Base-by-base conservation (phyloP, 345 rosid genomes). In the Syzygium jambos region DNA sequence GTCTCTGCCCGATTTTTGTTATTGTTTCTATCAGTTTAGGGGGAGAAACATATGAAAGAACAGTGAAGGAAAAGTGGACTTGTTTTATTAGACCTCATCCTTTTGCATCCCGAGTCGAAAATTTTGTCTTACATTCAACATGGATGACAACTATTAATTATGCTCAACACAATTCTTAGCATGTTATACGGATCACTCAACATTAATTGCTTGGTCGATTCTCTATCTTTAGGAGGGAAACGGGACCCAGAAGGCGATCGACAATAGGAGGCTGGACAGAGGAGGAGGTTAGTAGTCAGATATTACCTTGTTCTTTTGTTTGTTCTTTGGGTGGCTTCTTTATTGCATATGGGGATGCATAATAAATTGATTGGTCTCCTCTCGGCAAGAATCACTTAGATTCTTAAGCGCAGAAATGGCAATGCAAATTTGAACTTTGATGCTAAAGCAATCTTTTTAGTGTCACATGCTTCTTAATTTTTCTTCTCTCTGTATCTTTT, bases 181-280 rank as follows among this genome's bases (percentile, higher is more conserved):
- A 30, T 19, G 80, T 73, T 73, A 34, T 46, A 34, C 5, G 38
- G 41, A 84, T 83, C 85, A 23, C 15, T 51, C 85, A 0, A 84
- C 53, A 49, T 84, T n/a, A 29, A 27, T 29, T 63, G 23, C 30
- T 43, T 23, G 30, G 46, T 77, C 53, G n/a, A 27, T 21, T 73
- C 49, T 55, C 41, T 41, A 38, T 9, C 59, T 65, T 86, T 54
- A 86, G 87, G 84, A 86, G 87, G 53, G 78, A 52, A n/a, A 86
- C 84, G 5, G 87, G 87, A 53, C 84, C 87, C 51, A 73, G 13
- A 43, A 73, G 84, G 84, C 57, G 84, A 51, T 86, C 87, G 22
- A 77, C 87, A 78, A 78, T 51, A 17, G 87, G 87, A 77, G 49
- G 82, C 22, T 86, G 87, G 87, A 86, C 84, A 29, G 56, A 77